These are phyloP conservation scores for Spiraea crenata DNA, from an alignment of 331 rosid genomes.

Conservation along the genomic window DNA sequence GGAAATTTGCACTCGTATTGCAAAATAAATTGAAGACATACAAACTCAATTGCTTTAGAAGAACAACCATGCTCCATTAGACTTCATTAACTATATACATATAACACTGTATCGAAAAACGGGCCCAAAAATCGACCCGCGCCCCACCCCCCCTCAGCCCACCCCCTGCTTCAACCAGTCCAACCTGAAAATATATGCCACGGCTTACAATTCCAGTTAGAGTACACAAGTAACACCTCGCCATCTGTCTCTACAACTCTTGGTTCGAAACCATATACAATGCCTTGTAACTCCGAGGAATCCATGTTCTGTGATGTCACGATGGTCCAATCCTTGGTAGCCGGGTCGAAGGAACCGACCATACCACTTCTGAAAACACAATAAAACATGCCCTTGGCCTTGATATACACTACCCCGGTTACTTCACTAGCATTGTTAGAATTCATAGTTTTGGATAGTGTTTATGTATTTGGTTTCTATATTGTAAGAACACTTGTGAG, in stretches of 20 bases:
- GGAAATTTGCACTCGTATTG: no score
- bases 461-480: no score
- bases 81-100: no score
- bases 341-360: conserved; percentile 1
- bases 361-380: conserved; percentile 9
- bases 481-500: no score
- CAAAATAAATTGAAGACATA: no score
- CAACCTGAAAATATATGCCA: conserved; percentile 13
- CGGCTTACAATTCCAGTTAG: not conserved
- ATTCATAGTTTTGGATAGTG: no score
- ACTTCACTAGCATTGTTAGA: not conserved
- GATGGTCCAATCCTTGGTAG: not conserved
- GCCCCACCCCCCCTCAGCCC: no score
- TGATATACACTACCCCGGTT: not conserved
- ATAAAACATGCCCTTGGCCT: conserved; percentile 1
- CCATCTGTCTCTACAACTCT: conserved; percentile 6
- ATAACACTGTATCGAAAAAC: no score
- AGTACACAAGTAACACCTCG: conserved; percentile 9
- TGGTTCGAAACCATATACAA: not conserved
- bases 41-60: no score
- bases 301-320: not conserved
- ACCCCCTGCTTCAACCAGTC: conserved; percentile 14
- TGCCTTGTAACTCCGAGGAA: not conserved
- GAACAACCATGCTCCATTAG: no score
- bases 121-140: no score